Conservation (phyloP, 2,329 filamentous ascomycete species). For the Leptosphaerulina australis region DNA sequence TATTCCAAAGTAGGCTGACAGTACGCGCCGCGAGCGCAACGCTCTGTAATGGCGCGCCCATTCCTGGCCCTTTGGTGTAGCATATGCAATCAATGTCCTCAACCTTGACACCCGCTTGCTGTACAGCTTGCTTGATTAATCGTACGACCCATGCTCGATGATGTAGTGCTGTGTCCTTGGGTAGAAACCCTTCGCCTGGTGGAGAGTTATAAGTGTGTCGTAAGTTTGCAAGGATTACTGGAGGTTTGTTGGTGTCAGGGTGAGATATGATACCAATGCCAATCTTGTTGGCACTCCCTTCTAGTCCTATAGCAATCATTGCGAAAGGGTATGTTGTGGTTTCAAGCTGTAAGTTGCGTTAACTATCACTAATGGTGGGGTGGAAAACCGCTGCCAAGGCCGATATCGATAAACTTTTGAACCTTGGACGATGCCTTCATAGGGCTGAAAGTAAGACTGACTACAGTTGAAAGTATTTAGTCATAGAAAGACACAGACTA, state of each 20-base stretch:
- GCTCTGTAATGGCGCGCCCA: constrained; percentile 89
- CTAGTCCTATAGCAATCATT: constrained; percentile 75
- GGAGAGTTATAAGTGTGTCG: constrained; percentile 92
- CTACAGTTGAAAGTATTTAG: neutral
- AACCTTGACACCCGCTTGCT: constrained; percentile 61
- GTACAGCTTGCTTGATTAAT: constrained; percentile 79
- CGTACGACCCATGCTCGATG: constrained; percentile 84
- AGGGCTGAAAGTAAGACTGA: constrained; percentile 20
- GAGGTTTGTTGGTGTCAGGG: constrained; percentile 54
- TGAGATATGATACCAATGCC: constrained; percentile 92
- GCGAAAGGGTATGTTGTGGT: constrained; percentile 21
- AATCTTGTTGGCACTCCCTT: constrained; percentile 97
- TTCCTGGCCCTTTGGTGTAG: constrained; percentile 93
- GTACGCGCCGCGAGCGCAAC: constrained; percentile 86
- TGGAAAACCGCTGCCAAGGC: constrained; percentile 16
- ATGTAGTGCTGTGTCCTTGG: constrained; percentile 93
- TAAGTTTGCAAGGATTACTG: constrained; percentile 82
- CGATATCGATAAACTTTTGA: constrained; percentile 27
- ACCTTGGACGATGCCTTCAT: neutral
- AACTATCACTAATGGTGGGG: constrained; percentile 28
- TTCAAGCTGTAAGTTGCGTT: constrained; percentile 14
- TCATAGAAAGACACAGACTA: no score
- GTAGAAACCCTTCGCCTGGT: constrained; percentile 91
- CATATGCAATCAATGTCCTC: constrained; percentile 86
- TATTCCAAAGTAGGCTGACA: constrained; percentile 80